phyloP scores from a whole-genome alignment of 169 alveolate genomes.

The Eimeria zaria region DNA sequence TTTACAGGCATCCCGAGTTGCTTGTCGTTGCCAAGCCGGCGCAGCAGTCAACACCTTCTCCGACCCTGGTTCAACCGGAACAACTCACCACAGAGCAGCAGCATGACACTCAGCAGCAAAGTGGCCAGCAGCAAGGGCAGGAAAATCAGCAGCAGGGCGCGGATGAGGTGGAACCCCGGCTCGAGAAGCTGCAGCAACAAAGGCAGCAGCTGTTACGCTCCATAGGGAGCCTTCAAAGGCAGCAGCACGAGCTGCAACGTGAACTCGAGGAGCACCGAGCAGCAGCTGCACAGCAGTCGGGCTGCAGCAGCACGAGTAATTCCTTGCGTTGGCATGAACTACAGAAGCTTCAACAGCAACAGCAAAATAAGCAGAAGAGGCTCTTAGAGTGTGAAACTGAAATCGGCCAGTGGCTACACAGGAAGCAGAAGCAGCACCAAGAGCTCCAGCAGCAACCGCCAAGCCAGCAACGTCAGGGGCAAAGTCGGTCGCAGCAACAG shows the following conservation, averaged over 20 bases:
- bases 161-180: slow-evolving; percentile 10
- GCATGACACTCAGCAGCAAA: slow-evolving; percentile 11
- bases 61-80: slow-evolving; percentile 21
- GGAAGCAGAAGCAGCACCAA: slow-evolving; percentile 35
- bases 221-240: slow-evolving; percentile 65
- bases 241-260: slow-evolving; percentile 64
- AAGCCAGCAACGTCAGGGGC: neutral
- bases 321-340: slow-evolving; percentile 64
- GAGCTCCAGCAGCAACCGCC: slow-evolving; percentile 11
- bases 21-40: slow-evolving; percentile 31
- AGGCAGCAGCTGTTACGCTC: slow-evolving; percentile 78
- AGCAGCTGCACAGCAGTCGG: neutral
- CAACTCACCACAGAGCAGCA: slow-evolving; percentile 5
- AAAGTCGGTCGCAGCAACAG: neutral
- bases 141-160: neutral
- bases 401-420: slow-evolving; percentile 25
- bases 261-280: slow-evolving; percentile 63
- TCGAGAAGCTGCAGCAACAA: slow-evolving; percentile 58
- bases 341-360: slow-evolving; percentile 48
- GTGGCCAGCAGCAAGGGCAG: slow-evolving; percentile 4
- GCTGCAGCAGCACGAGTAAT: slow-evolving; percentile 31
- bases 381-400: slow-evolving; percentile 54
- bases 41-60: slow-evolving; percentile 74
- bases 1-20: slow-evolving; percentile 75
- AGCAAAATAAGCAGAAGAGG: slow-evolving; percentile 63